Conservation (phyloP, 495 filamentous ascomycete species). For the Penicillium cosmopolitanum region DNA sequence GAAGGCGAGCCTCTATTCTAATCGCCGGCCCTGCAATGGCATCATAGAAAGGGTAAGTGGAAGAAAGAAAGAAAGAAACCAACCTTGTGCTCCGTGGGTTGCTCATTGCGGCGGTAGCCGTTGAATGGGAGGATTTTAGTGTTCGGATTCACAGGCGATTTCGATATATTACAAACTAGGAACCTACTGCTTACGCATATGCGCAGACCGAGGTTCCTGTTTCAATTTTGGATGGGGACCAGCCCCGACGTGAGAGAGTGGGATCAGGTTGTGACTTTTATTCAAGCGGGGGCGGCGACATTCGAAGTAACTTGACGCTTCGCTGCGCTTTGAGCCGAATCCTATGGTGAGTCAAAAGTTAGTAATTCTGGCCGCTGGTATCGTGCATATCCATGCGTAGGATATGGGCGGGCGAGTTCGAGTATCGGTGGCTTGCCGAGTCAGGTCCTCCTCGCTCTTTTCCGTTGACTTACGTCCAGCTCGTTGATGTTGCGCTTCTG, state of each 20-base stretch:
- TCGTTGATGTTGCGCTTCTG: constrained; percentile 51
- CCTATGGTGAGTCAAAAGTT: constrained; percentile 43
- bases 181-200: constrained; percentile 10
- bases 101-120: constrained; percentile 25
- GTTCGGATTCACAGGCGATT: background rate
- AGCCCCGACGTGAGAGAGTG: constrained; percentile 33
- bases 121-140: background rate
- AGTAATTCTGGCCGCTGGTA: constrained; percentile 31
- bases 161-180: constrained; percentile 23
- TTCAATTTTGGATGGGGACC: constrained; percentile 31
- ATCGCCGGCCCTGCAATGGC: constrained; percentile 22
- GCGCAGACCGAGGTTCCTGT: background rate
- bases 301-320: constrained; percentile 47
- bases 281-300: constrained; percentile 42
- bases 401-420: constrained; percentile 21
- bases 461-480: constrained; percentile 50
- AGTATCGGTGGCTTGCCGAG: constrained; percentile 30
- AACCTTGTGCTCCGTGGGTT: constrained; percentile 41
- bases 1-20: constrained; percentile 16
- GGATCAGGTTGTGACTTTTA: background rate
- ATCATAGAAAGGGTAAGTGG: constrained; percentile 31
- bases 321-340: constrained; percentile 35
- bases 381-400: constrained; percentile 18
- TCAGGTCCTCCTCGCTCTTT: constrained; percentile 30
- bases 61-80: constrained; percentile 37